A percentile compares a stretch with the other conserved stretches of the same genome.
Evolutionary conservation across 208 protist species (phyloP).

Genomic region (Leishmania martiniquensis): DNA sequence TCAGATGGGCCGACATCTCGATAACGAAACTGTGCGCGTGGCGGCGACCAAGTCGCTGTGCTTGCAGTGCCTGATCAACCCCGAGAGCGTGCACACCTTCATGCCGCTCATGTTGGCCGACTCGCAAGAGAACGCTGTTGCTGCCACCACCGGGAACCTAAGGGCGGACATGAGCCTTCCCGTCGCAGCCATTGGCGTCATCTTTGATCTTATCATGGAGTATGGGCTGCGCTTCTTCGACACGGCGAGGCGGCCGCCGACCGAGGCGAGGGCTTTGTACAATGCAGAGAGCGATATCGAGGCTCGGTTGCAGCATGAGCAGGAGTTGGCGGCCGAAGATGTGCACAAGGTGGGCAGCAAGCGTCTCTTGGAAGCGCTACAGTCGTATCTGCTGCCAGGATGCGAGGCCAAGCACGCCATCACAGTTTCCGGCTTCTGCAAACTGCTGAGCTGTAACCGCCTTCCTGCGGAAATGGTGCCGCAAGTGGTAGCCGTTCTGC

Average conservation of each 20-base stretch:
- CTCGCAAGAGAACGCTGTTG: constrained; percentile 39
- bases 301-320: constrained; percentile 75
- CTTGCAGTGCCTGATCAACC: constrained; percentile 86
- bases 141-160: background rate
- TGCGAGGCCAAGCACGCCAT: constrained; percentile 43
- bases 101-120: constrained; percentile 84
- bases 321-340: constrained; percentile 76
- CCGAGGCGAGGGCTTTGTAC: constrained; percentile 22
- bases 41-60: constrained; percentile 79
- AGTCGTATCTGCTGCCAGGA: constrained; percentile 46
- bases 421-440: constrained; percentile 71
- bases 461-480: constrained; percentile 54
- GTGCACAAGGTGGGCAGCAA: constrained; percentile 83
- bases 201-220: constrained; percentile 88
- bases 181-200: constrained; percentile 66
- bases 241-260: constrained; percentile 13
- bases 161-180: constrained; percentile 42
- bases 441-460: constrained; percentile 89
- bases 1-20: constrained; percentile 81
- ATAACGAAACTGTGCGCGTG: constrained; percentile 76
- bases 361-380: constrained; percentile 54
- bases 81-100: constrained; percentile 90
- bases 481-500: constrained; percentile 65
- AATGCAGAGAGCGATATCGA: constrained; percentile 44
- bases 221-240: constrained; percentile 91